Base-by-base conservation (phyloP, 1,284 basidiomycete genomes). In the Rhodofomes roseus region DNA sequence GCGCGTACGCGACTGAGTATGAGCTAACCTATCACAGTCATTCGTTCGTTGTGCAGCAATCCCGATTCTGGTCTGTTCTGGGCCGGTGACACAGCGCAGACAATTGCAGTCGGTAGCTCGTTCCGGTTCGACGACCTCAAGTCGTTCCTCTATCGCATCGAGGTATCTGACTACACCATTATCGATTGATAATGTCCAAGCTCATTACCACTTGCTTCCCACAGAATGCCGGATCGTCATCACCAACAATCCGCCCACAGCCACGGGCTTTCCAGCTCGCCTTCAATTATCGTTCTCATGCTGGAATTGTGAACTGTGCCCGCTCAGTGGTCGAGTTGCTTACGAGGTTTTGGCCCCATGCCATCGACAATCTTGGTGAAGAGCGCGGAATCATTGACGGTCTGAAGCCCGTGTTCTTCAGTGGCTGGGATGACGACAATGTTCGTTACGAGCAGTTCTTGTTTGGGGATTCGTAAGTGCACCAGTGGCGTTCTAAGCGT, bases 1-100 rank as follows among this genome's bases (percentile, higher is more conserved):
- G 5, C 18, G 7, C n/a, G 23, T 18, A 7, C 2, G 25, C 20
- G 16, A 12, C 3, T 14, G 4, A 37, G 12, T 27, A 27, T 16
- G 22, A 6, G 3, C 16, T 36, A 18, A 6, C 29, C 20, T 5
- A 14, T 23, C n/a, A 1, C 23, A 90, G 89, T 92, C 1, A 69
- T 92, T 46, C 75, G 87, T 12, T 74, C 71, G 0, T 66, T 90
- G 2, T 90, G 87, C 64, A 71, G 71, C 12, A 90, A 91, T 65
- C 79, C 82, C 0, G 74, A 86, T 55, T 54, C 40, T 41, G 89
- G 90, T 0, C 71, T 89, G 23, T 90, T 90, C 66, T 92, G 86
- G 86, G 89, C 89, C 0, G 90, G 89, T 0, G 89, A 92, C 66
- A 92, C 90, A 0, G 89, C 89, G 0, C 89, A 92, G 64, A 88